These are phyloP conservation scores for Salvia splendens DNA, from an alignment of 257 asterid genomes.

Conservation along the genomic window DNA sequence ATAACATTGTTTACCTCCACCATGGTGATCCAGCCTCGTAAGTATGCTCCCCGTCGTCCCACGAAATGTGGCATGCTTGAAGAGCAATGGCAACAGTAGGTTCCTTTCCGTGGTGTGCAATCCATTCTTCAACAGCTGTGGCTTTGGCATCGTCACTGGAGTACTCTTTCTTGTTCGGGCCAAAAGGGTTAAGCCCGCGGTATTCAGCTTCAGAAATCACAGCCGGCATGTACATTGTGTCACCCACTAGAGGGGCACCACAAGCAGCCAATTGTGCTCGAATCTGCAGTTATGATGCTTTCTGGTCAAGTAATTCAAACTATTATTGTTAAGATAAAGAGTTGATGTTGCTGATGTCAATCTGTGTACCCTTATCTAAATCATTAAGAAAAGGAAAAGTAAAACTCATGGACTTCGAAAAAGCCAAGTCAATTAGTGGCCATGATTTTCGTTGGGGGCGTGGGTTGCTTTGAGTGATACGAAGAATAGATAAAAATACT, in stretches of 20 bases:
- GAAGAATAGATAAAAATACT: no score
- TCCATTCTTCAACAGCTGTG: constrained; percentile 70
- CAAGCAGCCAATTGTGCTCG: constrained; percentile 81
- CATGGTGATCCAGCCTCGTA: constrained; percentile 86
- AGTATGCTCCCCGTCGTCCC: constrained; percentile 74
- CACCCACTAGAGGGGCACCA: constrained; percentile 89
- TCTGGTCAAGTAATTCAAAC: constrained; percentile 1
- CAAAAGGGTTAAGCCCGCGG: constrained; percentile 70
- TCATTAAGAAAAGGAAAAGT: no score
- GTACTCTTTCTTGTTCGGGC: constrained; percentile 47
- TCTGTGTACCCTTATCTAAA: not conserved
- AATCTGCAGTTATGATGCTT: constrained; percentile 48
- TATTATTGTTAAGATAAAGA: not conserved
- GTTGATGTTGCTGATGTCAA: constrained; percentile 3
- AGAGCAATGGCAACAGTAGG: constrained; percentile 78
- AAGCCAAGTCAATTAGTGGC: no score
- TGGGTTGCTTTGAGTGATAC: no score
- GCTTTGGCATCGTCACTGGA: constrained; percentile 46
- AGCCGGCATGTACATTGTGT: constrained; percentile 89
- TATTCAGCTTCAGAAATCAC: constrained; percentile 58
- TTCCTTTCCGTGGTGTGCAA: constrained; percentile 78
- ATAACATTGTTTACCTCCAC: constrained; percentile 57
- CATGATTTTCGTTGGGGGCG: no score
- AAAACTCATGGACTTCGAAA: no score
- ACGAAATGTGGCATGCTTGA: constrained; percentile 80